These are phyloP conservation scores for Hibiscus trionum DNA, from an alignment of 345 rosid genomes.

Conservation along the genomic window DNA sequence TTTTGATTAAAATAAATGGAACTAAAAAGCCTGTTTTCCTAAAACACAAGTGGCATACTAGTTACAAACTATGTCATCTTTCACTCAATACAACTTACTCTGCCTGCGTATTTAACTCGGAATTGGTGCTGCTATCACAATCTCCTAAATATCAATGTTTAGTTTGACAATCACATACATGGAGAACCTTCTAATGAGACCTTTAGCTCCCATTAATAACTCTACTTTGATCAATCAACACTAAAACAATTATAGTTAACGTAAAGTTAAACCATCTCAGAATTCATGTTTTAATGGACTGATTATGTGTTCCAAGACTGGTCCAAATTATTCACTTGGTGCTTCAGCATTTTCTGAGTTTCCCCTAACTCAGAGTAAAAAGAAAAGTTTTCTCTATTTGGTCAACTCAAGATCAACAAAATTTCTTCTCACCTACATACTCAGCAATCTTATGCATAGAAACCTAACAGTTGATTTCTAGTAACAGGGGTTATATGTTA, in stretches of 20 bases:
- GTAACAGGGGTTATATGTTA: not conserved
- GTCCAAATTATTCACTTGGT: not conserved
- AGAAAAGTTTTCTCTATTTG: not conserved
- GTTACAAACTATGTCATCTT: not conserved
- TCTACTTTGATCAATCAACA: not conserved
- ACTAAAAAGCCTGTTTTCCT: not conserved
- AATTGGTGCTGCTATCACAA: not conserved
- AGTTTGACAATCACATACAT: not conserved
- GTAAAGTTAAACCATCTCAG: too few species aligned
- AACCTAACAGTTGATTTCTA: conserved; percentile 4
- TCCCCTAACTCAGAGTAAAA: not conserved
- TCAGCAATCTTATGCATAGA: not conserved
- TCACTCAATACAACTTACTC: not conserved
- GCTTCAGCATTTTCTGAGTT: not conserved
- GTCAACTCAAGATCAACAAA: not conserved
- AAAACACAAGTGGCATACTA: not conserved
- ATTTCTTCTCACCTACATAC: not conserved
- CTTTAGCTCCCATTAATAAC: not conserved
- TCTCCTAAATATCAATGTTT: not conserved
- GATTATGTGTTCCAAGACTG: too few species aligned
- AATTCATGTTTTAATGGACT: too few species aligned
- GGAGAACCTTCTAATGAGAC: not conserved
- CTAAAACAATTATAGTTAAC: not conserved
- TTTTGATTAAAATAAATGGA: not conserved
- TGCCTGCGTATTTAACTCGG: not conserved